Evolutionary conservation across 768 basidiomycete genomes (phyloP), one percentile per base, ranked within the genome.

Genomic region (Tricholomella constricta): DNA sequence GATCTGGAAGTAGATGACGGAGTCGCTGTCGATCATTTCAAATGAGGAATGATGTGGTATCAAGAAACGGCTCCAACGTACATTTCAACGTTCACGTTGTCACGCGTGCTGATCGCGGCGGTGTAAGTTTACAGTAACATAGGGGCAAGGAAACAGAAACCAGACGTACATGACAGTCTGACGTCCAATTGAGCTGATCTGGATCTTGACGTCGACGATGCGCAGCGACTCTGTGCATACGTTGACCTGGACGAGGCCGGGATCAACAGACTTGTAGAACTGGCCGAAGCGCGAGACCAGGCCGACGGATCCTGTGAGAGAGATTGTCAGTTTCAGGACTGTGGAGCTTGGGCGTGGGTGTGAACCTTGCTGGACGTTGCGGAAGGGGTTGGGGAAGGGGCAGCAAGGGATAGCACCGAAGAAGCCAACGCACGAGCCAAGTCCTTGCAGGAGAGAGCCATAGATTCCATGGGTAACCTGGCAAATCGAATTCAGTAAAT

Each of bases 1-100:
- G 63, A 92, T 90, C 68, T 93, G 90, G 84, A 89, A 94, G 72
- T 93, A 94, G 62, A 94, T 91, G 58, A 96, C 94, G 1, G 92
- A 94, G 66, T 94, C 92, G 59, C 91, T 93, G 60, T 34, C 46
- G 49, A 43, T 58, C 6, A 42, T n/a, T n/a, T n/a, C n/a, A 52
- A 61, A 58, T 47, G 41, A 29, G 40, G 23, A 27, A 55, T 22
- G 26, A 15, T 9, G 34, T n/a, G 31, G 47, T 29, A 44, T 19
- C 34, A 35, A 45, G 32, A 34, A 40, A 17, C 23, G 26, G n/a
- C 20, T 52, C 49, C 61, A 22, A 76, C 85, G 38, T 65, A 89
- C 89, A 94, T 92, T 63, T 93, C 90, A 56, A 95, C 91, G 59
- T 93, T 94, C 68, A 97, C 95, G 64, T 97, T 97, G 76, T 97